Evolutionary conservation across 371 early-diverging fungal species (phyloP).

Genomic region (Rhizopus arrhizus): DNA sequence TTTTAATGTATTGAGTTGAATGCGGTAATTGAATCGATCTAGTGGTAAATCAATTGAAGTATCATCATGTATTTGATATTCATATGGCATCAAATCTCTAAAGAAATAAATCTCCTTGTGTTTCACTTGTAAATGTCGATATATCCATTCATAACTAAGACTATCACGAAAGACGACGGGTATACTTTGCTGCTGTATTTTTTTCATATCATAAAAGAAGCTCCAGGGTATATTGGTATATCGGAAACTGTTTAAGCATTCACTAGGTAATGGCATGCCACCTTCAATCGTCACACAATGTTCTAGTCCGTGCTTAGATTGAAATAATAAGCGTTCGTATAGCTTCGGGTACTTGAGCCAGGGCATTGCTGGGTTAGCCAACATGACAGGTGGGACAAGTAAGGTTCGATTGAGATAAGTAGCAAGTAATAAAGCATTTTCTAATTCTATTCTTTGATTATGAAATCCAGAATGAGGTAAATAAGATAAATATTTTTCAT

Average conservation of each 20-base stretch:
- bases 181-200: slow-evolving; percentile 29
- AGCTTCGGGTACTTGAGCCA: slow-evolving; percentile 57
- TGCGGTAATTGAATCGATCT: slow-evolving; percentile 43
- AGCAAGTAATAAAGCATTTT: slow-evolving; percentile 62
- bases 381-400: slow-evolving; percentile 58
- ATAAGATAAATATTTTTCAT: slow-evolving; percentile 57
- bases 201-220: slow-evolving; percentile 56
- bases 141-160: slow-evolving; percentile 47
- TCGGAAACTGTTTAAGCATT: slow-evolving; percentile 59
- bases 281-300: slow-evolving; percentile 50
- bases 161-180: slow-evolving; percentile 43
- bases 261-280: slow-evolving; percentile 43
- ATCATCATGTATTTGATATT: slow-evolving; percentile 57
- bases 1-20: slow-evolving; percentile 47
- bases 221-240: slow-evolving; percentile 65
- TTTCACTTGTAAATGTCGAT: slow-evolving; percentile 12
- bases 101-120: slow-evolving; percentile 48
- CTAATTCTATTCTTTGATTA: slow-evolving; percentile 62
- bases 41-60: slow-evolving; percentile 49
- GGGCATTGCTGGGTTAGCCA: slow-evolving; percentile 60
- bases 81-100: slow-evolving; percentile 56
- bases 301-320: slow-evolving; percentile 59
- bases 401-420: slow-evolving; percentile 60
- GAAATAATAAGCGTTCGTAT: slow-evolving; percentile 56
- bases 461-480: slow-evolving; percentile 70